phyloP scores from a whole-genome alignment of 2,329 filamentous ascomycete species.

The Ascochyta pisi region DNA sequence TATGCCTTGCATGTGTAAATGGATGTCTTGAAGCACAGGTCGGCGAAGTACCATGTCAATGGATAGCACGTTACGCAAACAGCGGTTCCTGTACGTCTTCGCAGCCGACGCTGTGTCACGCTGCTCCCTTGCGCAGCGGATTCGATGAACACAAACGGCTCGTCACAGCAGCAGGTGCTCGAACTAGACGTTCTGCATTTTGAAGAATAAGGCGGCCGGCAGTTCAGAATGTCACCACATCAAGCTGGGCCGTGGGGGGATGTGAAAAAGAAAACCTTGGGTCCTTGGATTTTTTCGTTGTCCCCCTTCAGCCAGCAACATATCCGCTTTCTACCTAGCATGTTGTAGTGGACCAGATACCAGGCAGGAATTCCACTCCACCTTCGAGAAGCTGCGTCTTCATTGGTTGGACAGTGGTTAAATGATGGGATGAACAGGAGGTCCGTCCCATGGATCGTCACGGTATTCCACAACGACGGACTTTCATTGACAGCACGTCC shows the following conservation, averaged over 20 bases:
- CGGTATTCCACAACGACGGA: constrained; percentile 10
- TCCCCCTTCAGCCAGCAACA: neutral
- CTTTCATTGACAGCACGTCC: constrained; percentile 12
- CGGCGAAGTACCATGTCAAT: constrained; percentile 7
- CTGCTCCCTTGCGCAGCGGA: constrained; percentile 10
- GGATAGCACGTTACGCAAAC: constrained; percentile 8
- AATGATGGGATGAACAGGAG: constrained; percentile 13
- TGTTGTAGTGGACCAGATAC: neutral
- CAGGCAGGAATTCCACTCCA: neutral
- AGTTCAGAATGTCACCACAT: neutral
- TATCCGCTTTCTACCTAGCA: neutral
- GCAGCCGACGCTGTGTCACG: constrained; percentile 8
- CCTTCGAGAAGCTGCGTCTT: neutral
- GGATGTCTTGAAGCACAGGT: constrained; percentile 17
- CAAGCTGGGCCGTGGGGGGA: neutral
- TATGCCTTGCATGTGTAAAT: constrained; percentile 2
- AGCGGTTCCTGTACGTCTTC: constrained; percentile 13
- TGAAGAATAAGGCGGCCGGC: neutral
- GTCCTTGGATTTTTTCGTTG: neutral
- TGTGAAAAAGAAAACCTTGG: neutral
- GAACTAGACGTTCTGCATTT: neutral
- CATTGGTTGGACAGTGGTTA: neutral
- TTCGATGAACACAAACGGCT: constrained; percentile 13
- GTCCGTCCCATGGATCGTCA: constrained; percentile 16
- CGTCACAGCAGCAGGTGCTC: constrained; percentile 7